Percentiles rank a stretch among this genome's conserved stretches.
Conservation (phyloP, 371 early-diverging fungal species). For the Circinella umbellata region DNA sequence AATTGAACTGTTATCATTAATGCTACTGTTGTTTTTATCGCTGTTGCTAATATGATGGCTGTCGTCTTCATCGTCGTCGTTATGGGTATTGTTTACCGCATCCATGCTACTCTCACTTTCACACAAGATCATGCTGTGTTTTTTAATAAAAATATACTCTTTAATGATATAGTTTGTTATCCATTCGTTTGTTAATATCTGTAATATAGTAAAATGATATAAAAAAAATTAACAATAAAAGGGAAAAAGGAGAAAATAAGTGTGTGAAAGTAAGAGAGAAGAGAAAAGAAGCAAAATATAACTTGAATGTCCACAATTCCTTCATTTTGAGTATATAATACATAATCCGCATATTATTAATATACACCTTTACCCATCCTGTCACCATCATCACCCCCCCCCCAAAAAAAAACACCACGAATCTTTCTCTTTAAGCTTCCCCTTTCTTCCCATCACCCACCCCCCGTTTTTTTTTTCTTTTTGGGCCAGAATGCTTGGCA, state of each 20-base stretch:
- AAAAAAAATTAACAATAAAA: too few species aligned
- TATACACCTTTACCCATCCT: neutral
- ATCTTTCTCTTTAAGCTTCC: neutral
- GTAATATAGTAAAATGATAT: neutral
- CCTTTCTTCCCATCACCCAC: neutral
- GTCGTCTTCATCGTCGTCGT: neutral
- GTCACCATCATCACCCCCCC: neutral
- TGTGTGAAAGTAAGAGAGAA: too few species aligned
- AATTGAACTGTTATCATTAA: neutral
- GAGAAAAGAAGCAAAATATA: too few species aligned
- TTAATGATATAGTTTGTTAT: neutral
- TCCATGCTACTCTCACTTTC: conserved; percentile 10
- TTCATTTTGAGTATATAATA: too few species aligned
- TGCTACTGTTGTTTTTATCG: neutral
- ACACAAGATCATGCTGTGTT: conserved; percentile 12
- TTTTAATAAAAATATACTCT: too few species aligned
- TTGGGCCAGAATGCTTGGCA: conserved; percentile 3
- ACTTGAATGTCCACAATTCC: too few species aligned
- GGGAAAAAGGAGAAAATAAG: too few species aligned
- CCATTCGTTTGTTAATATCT: neutral
- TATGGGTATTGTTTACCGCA: neutral
- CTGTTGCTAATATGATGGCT: neutral
- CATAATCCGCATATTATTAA: too few species aligned
- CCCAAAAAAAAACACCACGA: neutral
- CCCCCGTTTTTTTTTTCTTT: neutral